Evolutionary conservation across 345 rosid genomes (phyloP).

Genomic region (Populus ilicifolia): DNA sequence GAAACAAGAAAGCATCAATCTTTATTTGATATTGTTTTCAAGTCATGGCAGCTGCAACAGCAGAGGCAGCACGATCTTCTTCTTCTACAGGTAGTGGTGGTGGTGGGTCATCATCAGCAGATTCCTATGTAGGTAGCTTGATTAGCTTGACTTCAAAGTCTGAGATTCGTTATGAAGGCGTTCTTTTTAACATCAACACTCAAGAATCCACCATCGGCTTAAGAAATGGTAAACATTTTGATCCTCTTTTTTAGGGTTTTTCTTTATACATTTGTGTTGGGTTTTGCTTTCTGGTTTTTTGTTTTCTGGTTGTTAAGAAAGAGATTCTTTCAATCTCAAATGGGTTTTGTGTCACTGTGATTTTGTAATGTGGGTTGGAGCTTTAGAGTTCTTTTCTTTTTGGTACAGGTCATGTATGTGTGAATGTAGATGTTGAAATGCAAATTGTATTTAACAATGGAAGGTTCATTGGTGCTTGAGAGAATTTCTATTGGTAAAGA

Average conservation of each 20-base stretch:
- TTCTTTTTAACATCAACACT: conserved; percentile 37
- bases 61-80: neutral
- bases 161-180: conserved; percentile 51
- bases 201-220: conserved; percentile 44
- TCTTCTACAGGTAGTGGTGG: neutral
- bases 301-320: neutral
- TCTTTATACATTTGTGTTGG: neutral
- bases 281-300: neutral
- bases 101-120: conserved; percentile 21
- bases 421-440: neutral
- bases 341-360: neutral
- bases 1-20: neutral
- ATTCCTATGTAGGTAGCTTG: conserved; percentile 40
- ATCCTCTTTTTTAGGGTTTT: neutral
- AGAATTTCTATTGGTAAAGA: neutral
- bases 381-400: neutral
- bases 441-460: neutral
- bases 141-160: conserved; percentile 44
- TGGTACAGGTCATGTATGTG: neutral
- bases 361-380: neutral
- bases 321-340: neutral
- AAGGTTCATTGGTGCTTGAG: neutral
- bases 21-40: neutral
- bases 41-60: neutral
- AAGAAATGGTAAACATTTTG: conserved; percentile 29